phyloP scores from a whole-genome alignment of 2,329 filamentous ascomycete species.

The Diaporthe citrichinensis region DNA sequence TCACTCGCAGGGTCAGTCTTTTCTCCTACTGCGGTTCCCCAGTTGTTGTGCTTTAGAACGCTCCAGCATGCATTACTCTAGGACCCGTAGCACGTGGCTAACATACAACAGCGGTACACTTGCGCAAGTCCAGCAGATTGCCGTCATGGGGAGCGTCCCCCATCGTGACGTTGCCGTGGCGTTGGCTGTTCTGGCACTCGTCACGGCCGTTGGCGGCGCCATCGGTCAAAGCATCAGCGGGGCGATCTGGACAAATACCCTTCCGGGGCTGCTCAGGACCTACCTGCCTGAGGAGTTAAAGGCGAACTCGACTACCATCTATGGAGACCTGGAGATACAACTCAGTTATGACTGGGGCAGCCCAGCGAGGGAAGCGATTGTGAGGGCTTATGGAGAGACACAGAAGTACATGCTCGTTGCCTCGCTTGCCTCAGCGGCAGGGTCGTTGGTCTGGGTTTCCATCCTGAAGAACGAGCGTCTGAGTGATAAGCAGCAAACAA shows the following conservation, averaged over 20 bases:
- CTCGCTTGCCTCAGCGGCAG: constrained; percentile 18
- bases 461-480: constrained; percentile 24
- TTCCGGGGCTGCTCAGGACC: not conserved
- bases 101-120: not conserved
- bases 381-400: constrained; percentile 30
- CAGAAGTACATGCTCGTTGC: constrained; percentile 32
- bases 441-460: constrained; percentile 17
- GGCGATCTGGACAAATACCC: constrained; percentile 20
- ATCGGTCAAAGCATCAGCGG: constrained; percentile 28
- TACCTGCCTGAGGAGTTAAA: constrained; percentile 24
- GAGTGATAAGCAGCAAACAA: constrained; percentile 30
- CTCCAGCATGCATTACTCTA: too few species aligned
- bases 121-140: not conserved
- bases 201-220: constrained; percentile 26
- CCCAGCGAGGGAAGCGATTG: constrained; percentile 25
- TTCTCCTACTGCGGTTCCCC: not conserved
- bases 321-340: not conserved
- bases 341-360: constrained; percentile 24
- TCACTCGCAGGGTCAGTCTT: not conserved
- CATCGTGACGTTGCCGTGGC: constrained; percentile 28
- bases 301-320: not conserved
- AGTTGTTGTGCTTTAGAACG: too few species aligned
- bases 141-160: constrained; percentile 14
- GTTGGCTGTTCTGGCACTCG: constrained; percentile 4
- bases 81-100: not conserved